Evolutionary conservation across 1,139 yeast genomes (phyloP), one percentile per base, ranked within the genome.

Genomic region (Yamadazyma songkhlaensis): DNA sequence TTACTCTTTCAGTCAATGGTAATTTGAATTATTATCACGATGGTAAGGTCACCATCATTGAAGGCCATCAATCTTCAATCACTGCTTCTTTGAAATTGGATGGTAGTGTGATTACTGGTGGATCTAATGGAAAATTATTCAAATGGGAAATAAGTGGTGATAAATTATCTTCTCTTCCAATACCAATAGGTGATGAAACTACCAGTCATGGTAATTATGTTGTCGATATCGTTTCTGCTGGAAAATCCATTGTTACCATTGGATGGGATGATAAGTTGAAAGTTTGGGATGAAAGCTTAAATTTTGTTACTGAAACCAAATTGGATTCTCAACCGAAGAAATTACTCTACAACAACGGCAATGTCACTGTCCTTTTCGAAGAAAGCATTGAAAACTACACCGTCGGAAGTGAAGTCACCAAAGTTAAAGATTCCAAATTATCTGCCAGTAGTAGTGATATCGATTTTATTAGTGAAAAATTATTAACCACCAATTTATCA

Each of bases 181-280:
- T 35, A 4, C 29, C 40, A 2, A 25, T 54, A 33, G 59, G 63
- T 25, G 45, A 48, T 6, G 47, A 59, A 10, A 64, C 67, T 14
- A 50, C 60, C 6, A 63, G 66, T 9, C 92, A 85, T 55, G 50
- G 72, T 1, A 84, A 84, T 50, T 70, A 80, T 48, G 71, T 87
- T 26, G 77, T 73, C 33, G 81, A 60, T 62, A 54, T 73, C 25
- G 51, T 55, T 17, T 47, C 44, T 29, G 58, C 49, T 9, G 52
- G 51, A 15, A 55, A 55, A 2, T 43, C 47, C 2, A 46, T 79
- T 9, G 62, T 74, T 39, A 73, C 94, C 13, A 67, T 80, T 23
- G 95, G 90, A 1, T 90, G 97, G 97, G 98, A 92, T 58, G 95
- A 88, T 54, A 75, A 77, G n/a, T 52, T 89, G 35, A 77, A 75